phyloP scores from a whole-genome alignment of 176 grass and related monocot genomes.

The Elaeis guineensis region DNA sequence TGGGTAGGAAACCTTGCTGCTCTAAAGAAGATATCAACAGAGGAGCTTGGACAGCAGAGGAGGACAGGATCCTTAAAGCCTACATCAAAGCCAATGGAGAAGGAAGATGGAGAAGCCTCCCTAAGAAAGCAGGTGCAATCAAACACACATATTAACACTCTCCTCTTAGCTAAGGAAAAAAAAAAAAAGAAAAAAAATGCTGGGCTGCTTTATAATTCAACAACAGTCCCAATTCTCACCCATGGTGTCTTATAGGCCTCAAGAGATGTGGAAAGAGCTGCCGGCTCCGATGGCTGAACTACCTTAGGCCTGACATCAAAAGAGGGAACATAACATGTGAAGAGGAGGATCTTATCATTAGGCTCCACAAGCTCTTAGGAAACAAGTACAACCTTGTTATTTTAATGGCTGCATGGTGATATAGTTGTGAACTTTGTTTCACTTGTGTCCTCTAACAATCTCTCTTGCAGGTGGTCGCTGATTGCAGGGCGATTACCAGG shows the following conservation, averaged over 20 bases:
- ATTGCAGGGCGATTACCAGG: background rate
- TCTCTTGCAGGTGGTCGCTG: slow-evolving; percentile 1
- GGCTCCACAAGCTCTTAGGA: background rate
- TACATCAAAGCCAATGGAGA: slow-evolving; percentile 4
- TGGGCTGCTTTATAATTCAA: no score
- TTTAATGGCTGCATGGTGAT: no score
- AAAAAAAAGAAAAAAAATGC: no score
- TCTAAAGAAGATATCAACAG: background rate
- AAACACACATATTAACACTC: background rate
- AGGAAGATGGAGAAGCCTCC: slow-evolving; percentile 8
- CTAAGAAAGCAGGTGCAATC: slow-evolving; percentile 1
- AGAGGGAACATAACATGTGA: background rate
- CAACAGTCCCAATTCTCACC: no score
- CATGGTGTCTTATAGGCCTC: background rate
- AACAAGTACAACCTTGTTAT: background rate
- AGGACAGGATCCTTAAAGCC: slow-evolving; percentile 4
- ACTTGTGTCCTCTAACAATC: no score
- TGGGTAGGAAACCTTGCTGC: slow-evolving; percentile 10
- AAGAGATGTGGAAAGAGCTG: slow-evolving; percentile 4
- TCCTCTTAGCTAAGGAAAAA: no score
- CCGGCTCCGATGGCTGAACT: slow-evolving; percentile 4
- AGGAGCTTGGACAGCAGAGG: slow-evolving; percentile 8
- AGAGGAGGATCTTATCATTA: slow-evolving; percentile 5
- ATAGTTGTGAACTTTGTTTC: no score
- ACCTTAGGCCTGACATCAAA: slow-evolving; percentile 5